Conservation (phyloP, 2,329 filamentous ascomycete species). For the Hymenoscyphus fraxineus region DNA sequence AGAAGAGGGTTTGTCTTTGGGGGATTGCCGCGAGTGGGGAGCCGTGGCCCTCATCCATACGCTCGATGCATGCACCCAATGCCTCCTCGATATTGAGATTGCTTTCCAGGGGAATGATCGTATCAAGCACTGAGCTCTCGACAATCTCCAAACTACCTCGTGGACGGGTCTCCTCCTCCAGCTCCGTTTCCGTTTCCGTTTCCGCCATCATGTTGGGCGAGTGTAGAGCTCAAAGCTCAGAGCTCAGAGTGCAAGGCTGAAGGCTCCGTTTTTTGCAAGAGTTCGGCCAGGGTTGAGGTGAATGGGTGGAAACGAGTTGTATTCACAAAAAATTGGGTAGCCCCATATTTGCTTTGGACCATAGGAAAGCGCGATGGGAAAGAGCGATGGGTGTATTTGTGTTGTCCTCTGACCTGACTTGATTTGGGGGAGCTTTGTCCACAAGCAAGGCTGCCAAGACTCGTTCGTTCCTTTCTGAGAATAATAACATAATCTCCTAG, state of each 20-base stretch:
- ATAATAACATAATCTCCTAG: too few species aligned
- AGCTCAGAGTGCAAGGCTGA: not conserved
- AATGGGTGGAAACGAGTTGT: not conserved
- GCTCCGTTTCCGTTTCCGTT: conserved; percentile 33
- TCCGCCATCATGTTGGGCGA: conserved; percentile 27
- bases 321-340: not conserved
- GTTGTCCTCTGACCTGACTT: not conserved
- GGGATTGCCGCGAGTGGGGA: conserved; percentile 53
- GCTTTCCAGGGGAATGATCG: conserved; percentile 56
- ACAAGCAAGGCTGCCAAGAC: not conserved
- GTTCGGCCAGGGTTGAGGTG: not conserved
- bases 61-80: conserved; percentile 43
- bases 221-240: not conserved
- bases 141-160: conserved; percentile 45
- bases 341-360: not conserved
- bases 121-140: conserved; percentile 56
- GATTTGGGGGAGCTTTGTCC: not conserved
- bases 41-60: conserved; percentile 33
- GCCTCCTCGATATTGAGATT: conserved; percentile 51
- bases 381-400: too few species aligned
- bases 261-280: not conserved
- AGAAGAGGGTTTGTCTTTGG: conserved; percentile 64
- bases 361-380: not conserved
- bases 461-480: too few species aligned
- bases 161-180: conserved; percentile 33